Evolutionary conservation across 352 stramenopile genomes (phyloP), one percentile per base, ranked within the genome.

Genomic region (Pythium angustatum): DNA sequence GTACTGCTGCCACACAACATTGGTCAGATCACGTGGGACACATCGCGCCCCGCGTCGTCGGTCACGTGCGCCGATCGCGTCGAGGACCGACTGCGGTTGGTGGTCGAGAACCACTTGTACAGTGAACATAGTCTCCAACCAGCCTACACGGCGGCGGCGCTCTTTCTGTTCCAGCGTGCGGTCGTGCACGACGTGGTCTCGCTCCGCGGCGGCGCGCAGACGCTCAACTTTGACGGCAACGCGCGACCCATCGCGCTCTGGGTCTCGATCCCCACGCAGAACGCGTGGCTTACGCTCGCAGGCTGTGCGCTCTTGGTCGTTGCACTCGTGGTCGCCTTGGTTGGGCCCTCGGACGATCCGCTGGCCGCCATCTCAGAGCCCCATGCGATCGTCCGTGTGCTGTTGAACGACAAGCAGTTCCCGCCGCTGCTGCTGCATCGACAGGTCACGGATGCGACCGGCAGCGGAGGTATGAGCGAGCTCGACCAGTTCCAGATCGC

Each of bases 141-240:
- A 17, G 40, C 40, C 11, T 61, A 61, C 38, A 51, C 53, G 38
- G 53, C 53, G 22, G 53, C 12, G 6, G 9, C 40, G 19, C 51
- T 61, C 26, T 61, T 61, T 40, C 26, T 61, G 19, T 51, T 61
- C 53, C 53, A 61, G 53, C n/a, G 51, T 19, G 53, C 31, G 2
- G 51, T 43, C 8, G 10, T 15, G 14, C 14, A 33, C 22, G 27
- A 55, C 48, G 48, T 55, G 27, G 27, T 55, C 14, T 26, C n/a
- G 11, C 48, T 38, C 5, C 24, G 11, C 28, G 30, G 7, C 2
- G 27, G 17, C 26, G 15, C 27, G 17, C 11, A 24, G 48, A 38
- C 48, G 28, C 48, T 55, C 12, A 12, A 27, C 3, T 56, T 56
- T 12, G 19, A 56, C 5, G 24, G 49, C 19, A 56, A 56, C 31